Evolutionary conservation across 192 early-diverging fungal genomes (phyloP).

Genomic region (Coemansia sp.): DNA sequence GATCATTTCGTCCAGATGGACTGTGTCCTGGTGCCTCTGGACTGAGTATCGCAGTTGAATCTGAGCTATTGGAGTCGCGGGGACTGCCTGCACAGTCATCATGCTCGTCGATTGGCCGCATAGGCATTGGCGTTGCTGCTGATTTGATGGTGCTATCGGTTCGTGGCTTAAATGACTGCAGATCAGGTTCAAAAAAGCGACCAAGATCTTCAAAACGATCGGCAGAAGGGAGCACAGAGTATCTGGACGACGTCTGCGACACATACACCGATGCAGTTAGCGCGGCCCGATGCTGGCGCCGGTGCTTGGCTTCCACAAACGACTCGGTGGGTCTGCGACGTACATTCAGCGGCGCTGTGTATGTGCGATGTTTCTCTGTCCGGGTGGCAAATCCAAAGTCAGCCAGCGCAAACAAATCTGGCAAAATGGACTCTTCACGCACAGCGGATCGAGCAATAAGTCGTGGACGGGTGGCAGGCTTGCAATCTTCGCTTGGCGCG

Average conservation of each 20-base stretch:
- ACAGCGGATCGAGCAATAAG: slow-evolving; percentile 44
- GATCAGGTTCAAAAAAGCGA: background rate
- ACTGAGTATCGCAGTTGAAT: slow-evolving; percentile 17
- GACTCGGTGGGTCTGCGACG: slow-evolving; percentile 7
- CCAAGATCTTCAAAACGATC: background rate
- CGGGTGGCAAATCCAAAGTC: slow-evolving; percentile 21
- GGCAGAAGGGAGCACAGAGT: background rate
- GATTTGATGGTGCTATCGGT: background rate
- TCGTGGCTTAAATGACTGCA: background rate
- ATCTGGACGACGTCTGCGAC: slow-evolving; percentile 4
- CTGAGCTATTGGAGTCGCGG: slow-evolving; percentile 14
- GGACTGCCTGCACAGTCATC: slow-evolving; percentile 2
- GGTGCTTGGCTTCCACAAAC: slow-evolving; percentile 1
- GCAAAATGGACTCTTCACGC: slow-evolving; percentile 37
- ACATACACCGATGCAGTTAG: slow-evolving; percentile 11
- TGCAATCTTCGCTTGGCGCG: background rate
- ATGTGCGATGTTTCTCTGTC: background rate
- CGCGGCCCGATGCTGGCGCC: slow-evolving; percentile 3
- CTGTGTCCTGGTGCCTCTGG: slow-evolving; percentile 1
- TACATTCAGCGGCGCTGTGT: background rate
- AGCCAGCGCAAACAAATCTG: slow-evolving; percentile 41
- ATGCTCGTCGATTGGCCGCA: background rate
- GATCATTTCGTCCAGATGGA: background rate
- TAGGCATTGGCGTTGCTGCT: slow-evolving; percentile 1
- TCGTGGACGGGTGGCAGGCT: slow-evolving; percentile 4